Base-by-base conservation (phyloP, 1,139 yeast species). In the Casaregolazyma lundiana region DNA sequence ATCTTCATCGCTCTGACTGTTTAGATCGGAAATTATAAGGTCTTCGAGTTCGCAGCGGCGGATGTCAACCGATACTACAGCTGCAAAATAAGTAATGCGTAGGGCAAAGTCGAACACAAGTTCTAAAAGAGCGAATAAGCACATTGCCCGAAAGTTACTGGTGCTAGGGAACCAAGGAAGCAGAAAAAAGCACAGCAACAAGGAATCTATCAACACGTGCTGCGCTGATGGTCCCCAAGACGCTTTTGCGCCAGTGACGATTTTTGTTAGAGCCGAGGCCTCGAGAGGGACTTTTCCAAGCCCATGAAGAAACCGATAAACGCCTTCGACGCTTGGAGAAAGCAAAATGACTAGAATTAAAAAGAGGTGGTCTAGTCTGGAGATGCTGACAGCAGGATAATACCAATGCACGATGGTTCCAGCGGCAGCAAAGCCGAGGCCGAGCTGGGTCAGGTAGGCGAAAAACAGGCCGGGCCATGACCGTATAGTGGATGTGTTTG, bases 1-100 rank as follows among this genome's bases (percentile, higher is more conserved):
- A 13, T 20, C 40, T 8, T 30, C 43, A 32, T 40, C 43, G 15
- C 13, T 15, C 15, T 26, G 32, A 5, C 6, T n/a, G 3, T 26
- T 26, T 9, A 42, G 21, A 13, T 35, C 45, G 24, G 41, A 35
- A 9, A 35, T 26, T 18, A 77, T 56, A 30, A 80, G 61, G 50
- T 81, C 87, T 8, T 77, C 76, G 17, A 83, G 68, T 56, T 83
- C 89, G 35, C 75, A 63, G 47, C 88, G 71, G 39, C 80, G 75
- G 41, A 82, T 67, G 64, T 87, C 95, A 39, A 86, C 75, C 22
- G 82, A 73, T 15, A 85, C 65, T 0, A 84, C 77, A 0, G 89
- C 81, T 1, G 80, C 69, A 50, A 84, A 76, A 60, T 72, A 84
- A 0, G 90, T 77, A 44, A 78, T 58, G 54, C 82, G 88, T 41